A percentile compares a stretch with the other conserved stretches of the same genome.
Evolutionary conservation across 768 basidiomycete genomes (phyloP).

Genomic region (Auricularia auricula-judae): DNA sequence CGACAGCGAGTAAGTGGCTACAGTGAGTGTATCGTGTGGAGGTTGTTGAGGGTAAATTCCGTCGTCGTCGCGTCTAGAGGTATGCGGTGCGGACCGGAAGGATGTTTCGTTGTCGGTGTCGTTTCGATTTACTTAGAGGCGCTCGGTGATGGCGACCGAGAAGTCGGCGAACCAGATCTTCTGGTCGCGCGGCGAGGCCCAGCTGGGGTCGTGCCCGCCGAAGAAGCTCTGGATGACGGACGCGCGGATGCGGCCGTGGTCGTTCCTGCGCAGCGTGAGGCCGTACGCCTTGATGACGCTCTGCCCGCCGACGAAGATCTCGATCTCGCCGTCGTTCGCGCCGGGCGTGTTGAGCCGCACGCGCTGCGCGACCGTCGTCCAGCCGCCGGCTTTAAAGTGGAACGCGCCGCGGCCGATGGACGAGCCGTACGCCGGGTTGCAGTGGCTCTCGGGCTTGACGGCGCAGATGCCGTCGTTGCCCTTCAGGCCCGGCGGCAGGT

Average conservation of each 20-base stretch:
- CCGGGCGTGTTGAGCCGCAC: conserved; percentile 18
- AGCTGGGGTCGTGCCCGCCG: conserved; percentile 12
- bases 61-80: neutral
- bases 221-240: conserved; percentile 9
- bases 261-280: conserved; percentile 4
- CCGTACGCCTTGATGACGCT: conserved; percentile 10
- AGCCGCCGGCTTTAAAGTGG: conserved; percentile 13
- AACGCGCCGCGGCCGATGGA: conserved; percentile 14
- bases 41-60: neutral
- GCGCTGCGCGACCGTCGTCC: conserved; percentile 17
- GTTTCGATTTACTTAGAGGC: conserved; percentile 1
- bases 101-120: neutral
- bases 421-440: conserved; percentile 43
- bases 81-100: neutral
- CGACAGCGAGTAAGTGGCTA: no score
- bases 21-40: no score
- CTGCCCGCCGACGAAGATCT: conserved; percentile 16
- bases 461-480: conserved; percentile 39
- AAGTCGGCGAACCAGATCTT: conserved; percentile 20
- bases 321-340: conserved; percentile 17
- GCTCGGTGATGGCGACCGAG: conserved; percentile 13
- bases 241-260: conserved; percentile 5
- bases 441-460: conserved; percentile 36
- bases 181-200: conserved; percentile 20
- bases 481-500: conserved; percentile 33